Percentiles rank a stretch among this genome's conserved stretches.
Evolutionary conservation across 192 early-diverging fungal genomes (phyloP).

Genomic region (Lunasporangiospora selenospora): DNA sequence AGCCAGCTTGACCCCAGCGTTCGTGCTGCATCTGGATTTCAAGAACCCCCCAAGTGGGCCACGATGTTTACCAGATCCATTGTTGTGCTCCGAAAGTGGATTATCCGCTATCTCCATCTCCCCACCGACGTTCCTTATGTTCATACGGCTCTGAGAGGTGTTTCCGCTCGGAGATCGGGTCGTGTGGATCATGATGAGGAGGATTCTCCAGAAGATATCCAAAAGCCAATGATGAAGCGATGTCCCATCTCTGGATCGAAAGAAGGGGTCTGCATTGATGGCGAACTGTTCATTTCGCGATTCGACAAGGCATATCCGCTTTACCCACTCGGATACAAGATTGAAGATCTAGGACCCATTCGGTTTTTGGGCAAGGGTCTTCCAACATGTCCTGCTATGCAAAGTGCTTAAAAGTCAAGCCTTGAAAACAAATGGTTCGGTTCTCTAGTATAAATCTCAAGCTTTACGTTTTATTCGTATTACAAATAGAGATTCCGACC

Average conservation of each 20-base stretch:
- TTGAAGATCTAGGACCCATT: constrained; percentile 40
- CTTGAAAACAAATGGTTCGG: too few species aligned
- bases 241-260: too few species aligned
- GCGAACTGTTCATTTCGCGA: constrained; percentile 1
- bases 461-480: too few species aligned
- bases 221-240: too few species aligned
- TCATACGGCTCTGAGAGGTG: not conserved
- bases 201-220: too few species aligned
- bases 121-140: not conserved
- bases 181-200: too few species aligned
- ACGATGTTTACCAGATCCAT: not conserved
- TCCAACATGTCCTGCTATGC: constrained; percentile 17
- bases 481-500: too few species aligned
- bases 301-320: constrained; percentile 9
- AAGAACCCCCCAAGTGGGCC: not conserved
- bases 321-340: constrained; percentile 33
- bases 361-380: constrained; percentile 19
- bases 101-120: constrained; percentile 5
- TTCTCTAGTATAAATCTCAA: too few species aligned
- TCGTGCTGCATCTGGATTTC: constrained; percentile 5
- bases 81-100: constrained; percentile 3
- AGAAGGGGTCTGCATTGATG: too few species aligned
- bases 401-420: too few species aligned
- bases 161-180: too few species aligned
- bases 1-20: not conserved